These are phyloP conservation scores for Eimeria necatrix DNA, from an alignment of 169 alveolate genomes.

Conservation along the genomic window DNA sequence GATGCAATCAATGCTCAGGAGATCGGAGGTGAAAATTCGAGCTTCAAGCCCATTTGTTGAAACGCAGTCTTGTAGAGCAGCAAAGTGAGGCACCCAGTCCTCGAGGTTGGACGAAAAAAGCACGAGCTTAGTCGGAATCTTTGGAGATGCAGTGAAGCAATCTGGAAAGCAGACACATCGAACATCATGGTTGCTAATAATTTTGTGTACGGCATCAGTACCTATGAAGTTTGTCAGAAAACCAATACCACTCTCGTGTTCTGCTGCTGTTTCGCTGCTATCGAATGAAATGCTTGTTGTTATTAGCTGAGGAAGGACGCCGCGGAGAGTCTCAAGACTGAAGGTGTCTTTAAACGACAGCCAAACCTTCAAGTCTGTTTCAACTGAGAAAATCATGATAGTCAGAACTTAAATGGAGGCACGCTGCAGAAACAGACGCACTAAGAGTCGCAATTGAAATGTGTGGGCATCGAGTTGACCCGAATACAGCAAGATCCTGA, in stretches of 20 bases:
- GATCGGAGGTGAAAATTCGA: not conserved
- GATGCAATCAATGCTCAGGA: constrained; percentile 47
- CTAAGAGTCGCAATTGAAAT: constrained; percentile 53
- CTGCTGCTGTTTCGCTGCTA: not conserved
- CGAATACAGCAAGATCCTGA: constrained; percentile 60
- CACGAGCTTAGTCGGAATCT: constrained; percentile 44
- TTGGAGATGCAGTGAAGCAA: constrained; percentile 13
- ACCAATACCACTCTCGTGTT: not conserved
- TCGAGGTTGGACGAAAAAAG: constrained; percentile 20
- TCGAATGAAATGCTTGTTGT: not conserved
- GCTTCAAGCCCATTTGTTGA: not conserved
- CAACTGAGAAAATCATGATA: not conserved
- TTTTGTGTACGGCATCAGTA: not conserved
- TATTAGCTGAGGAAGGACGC: constrained; percentile 45
- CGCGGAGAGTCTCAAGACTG: constrained; percentile 45
- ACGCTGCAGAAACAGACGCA: not conserved
- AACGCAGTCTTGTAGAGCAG: not conserved
- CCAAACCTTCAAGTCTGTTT: constrained; percentile 48
- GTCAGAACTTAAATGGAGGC: not conserved
- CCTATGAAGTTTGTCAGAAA: constrained; percentile 39
- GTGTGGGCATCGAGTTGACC: constrained; percentile 29
- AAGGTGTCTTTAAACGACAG: constrained; percentile 23
- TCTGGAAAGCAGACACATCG: not conserved
- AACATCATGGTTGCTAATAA: not conserved
- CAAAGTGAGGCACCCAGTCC: not conserved